phyloP scores from a whole-genome alignment of 2,329 filamentous ascomycete genomes.

The Trichophyton mentagrophytes region DNA sequence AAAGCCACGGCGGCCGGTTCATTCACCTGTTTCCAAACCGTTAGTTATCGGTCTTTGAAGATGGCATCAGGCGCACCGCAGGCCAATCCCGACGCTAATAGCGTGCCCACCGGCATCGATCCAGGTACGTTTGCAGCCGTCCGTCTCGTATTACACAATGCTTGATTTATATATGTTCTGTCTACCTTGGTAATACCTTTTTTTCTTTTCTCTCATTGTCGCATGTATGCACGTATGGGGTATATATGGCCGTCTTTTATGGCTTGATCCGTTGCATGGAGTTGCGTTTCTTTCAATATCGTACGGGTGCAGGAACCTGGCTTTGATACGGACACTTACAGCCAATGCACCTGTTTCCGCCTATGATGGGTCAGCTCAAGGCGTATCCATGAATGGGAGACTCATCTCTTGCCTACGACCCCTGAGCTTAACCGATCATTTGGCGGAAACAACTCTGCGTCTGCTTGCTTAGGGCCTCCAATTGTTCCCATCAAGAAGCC shows the following conservation, averaged over 20 bases:
- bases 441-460: not conserved
- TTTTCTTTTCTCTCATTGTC: no score
- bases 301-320: not conserved
- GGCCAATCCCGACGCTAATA: not conserved
- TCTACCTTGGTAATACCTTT: not conserved
- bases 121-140: not conserved
- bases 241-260: no score
- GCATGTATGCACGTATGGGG: no score
- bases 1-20: not conserved
- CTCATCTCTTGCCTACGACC: not conserved
- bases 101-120: not conserved
- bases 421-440: not conserved
- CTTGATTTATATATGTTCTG: not conserved
- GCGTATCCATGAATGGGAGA: not conserved
- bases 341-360: not conserved
- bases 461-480: not conserved
- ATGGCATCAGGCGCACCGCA: not conserved
- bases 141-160: not conserved
- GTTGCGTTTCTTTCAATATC: not conserved
- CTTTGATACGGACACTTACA: not conserved
- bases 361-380: not conserved
- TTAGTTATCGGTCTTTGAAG: not conserved
- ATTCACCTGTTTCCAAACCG: not conserved
- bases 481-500: conserved; percentile 7
- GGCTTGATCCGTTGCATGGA: not conserved